Base-by-base conservation (phyloP, 2,329 filamentous ascomycete genomes). In the Trichoderma brevicompactum region DNA sequence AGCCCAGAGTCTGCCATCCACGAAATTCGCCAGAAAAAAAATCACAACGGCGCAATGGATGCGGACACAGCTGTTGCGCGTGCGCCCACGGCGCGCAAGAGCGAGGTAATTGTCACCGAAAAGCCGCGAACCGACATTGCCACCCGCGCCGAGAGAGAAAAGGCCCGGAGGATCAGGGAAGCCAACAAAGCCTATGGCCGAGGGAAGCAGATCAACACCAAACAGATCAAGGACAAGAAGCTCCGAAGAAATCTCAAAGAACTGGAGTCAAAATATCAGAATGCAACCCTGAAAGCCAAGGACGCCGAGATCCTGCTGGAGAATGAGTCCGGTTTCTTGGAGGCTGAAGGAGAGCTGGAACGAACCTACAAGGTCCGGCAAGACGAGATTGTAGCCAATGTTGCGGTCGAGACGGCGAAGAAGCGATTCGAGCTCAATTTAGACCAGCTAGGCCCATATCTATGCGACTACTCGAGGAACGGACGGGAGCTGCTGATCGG, bases 261-360 rank as follows among this genome's bases (percentile, higher is more conserved):
- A 2, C 84, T 97, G 52, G 95, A 99, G 76, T 81, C 81, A 66
- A 95, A 95, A 77, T 94, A 93, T 79, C 87, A 93, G 73, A 86
- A 90, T 71, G 94, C 94, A 1, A 82, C 91, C 0, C 78, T 96
- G 41, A 89, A 91, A 76, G 93, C 95, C 15, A 96, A 97, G 79
- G 94, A 97, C 82, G 92, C 94, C 23, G 95, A 99, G 79, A 95
- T 99, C 65, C 80, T 99, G 71, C 86, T 96, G 63, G 94, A 98
- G 78, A 92, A 97, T 76, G 87, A 89, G 7, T 81, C 85, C 10
- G 95, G 95, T 7, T 96, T 96, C 72, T 81, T 99, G 64, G 92
- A 98, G 77, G 85, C 94, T 1, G 95, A 99, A 76, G 85, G 85
- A 32, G 94, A 94, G 75, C 83, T 99, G 67, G 95, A 99, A 77